Conservation (phyloP, 192 early-diverging fungal genomes). For the Backusella australiensis region DNA sequence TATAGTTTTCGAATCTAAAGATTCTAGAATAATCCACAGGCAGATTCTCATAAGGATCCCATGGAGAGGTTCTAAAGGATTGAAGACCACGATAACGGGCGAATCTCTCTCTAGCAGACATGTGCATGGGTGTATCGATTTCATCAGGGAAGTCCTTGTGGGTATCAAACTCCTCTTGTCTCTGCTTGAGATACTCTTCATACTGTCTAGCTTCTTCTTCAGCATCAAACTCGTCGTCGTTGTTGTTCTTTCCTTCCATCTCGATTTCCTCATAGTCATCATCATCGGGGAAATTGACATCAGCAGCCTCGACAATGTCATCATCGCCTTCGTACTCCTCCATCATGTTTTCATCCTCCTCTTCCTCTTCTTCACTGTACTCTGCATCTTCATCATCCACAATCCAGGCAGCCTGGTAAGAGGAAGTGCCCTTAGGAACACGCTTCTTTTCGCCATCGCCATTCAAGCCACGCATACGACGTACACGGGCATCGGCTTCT, state of each 20-base stretch:
- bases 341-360: conserved; percentile 28
- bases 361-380: conserved; percentile 49
- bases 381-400: conserved; percentile 76
- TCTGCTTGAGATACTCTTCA: conserved; percentile 59
- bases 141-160: conserved; percentile 95
- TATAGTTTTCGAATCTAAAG: conserved; percentile 93
- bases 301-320: conserved; percentile 30
- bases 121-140: conserved; percentile 89
- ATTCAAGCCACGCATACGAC: conserved; percentile 20
- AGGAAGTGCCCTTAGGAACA: conserved; percentile 94
- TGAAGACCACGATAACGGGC: conserved; percentile 93
- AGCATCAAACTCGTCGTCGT: conserved; percentile 32
- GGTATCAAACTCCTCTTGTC: conserved; percentile 63
- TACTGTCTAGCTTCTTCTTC: conserved; percentile 47
- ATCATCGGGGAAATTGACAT: conserved; percentile 37
- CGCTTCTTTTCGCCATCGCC: conserved; percentile 47
- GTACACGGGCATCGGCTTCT: conserved; percentile 63
- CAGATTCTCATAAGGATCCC: conserved; percentile 98
- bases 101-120: conserved; percentile 83
- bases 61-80: conserved; percentile 91
- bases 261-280: conserved; percentile 57
- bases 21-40: conserved; percentile 95
- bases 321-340: conserved; percentile 38
- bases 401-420: conserved; percentile 99
- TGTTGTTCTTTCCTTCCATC: conserved; percentile 28